Conservation (phyloP, 2,329 filamentous ascomycete species). For the Cryphonectria nitschkei region DNA sequence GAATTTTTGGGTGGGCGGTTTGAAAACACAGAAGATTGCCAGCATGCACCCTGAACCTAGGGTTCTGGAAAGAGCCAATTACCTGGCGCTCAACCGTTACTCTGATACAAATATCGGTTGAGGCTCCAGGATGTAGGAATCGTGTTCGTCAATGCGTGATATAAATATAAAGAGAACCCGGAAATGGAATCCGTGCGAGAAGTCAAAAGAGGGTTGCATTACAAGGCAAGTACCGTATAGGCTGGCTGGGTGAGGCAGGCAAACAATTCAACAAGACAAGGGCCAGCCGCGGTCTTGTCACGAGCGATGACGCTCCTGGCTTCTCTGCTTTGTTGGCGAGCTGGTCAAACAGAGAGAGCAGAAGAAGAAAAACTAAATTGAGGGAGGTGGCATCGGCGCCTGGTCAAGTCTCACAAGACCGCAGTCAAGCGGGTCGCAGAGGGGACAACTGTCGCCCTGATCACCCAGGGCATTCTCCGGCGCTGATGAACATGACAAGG, state of each 20-base stretch:
- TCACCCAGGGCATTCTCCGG: background rate
- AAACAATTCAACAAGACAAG: background rate
- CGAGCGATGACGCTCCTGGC: background rate
- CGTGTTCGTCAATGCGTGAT: background rate
- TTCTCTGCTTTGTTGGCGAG: background rate
- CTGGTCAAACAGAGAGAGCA: background rate
- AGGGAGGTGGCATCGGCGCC: background rate
- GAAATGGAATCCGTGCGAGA: background rate
- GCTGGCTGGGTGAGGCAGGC: background rate
- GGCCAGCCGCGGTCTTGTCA: background rate
- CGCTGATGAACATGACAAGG: background rate
- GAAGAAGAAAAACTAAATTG: background rate
- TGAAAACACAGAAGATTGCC: background rate
- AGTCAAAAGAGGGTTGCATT: background rate
- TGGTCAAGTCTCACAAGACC: background rate
- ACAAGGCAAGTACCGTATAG: background rate
- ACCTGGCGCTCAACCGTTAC: background rate
- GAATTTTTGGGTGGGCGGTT: background rate
- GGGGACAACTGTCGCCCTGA: slow-evolving; percentile 1
- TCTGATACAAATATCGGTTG: background rate
- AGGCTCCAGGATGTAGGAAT: background rate
- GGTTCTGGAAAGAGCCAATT: background rate
- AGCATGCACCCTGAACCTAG: background rate
- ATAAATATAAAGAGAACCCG: background rate
- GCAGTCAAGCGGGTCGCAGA: background rate